Evolutionary conservation across 495 filamentous ascomycete genomes (phyloP).

Genomic region (Aspergillus baeticus): DNA sequence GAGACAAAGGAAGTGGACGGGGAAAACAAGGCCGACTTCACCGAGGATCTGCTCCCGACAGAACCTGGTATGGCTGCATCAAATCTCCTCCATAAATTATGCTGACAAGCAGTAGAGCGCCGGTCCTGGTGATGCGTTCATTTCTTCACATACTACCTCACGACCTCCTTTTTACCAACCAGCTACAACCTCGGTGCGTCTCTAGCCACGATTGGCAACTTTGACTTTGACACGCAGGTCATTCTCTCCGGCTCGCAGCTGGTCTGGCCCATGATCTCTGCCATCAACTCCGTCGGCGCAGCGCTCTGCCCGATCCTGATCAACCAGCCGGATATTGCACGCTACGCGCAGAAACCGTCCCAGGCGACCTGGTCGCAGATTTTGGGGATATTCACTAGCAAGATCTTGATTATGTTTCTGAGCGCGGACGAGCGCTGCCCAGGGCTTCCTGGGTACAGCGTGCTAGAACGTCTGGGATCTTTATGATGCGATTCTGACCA

Average conservation of each 20-base stretch:
- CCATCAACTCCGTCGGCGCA: conserved; percentile 17
- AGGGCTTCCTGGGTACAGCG: conserved; percentile 22
- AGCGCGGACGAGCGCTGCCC: not conserved
- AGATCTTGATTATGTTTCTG: conserved; percentile 20
- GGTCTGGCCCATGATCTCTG: conserved; percentile 12
- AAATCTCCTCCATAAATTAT: too few relatives aligned
- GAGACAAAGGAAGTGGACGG: too few relatives aligned
- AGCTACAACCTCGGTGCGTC: conserved; percentile 12
- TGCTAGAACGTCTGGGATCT: conserved; percentile 28
- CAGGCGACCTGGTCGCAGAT: conserved; percentile 13
- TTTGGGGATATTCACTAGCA: conserved; percentile 16
- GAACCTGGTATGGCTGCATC: too few relatives aligned
- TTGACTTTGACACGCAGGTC: conserved; percentile 22
- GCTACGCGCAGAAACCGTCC: conserved; percentile 22
- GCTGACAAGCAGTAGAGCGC: not conserved
- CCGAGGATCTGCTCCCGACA: too few relatives aligned
- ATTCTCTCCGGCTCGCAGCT: conserved; percentile 15
- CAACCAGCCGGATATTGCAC: conserved; percentile 31
- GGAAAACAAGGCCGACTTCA: too few relatives aligned
- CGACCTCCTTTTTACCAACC: conserved; percentile 7
- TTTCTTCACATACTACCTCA: conserved; percentile 14
- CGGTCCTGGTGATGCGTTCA: conserved; percentile 5
- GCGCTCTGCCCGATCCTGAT: conserved; percentile 13
- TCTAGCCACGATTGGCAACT: conserved; percentile 6
- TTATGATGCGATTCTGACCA: conserved; percentile 20